Evolutionary conservation across 768 basidiomycete genomes (phyloP).

Genomic region (Tricholoma furcatifolium): DNA sequence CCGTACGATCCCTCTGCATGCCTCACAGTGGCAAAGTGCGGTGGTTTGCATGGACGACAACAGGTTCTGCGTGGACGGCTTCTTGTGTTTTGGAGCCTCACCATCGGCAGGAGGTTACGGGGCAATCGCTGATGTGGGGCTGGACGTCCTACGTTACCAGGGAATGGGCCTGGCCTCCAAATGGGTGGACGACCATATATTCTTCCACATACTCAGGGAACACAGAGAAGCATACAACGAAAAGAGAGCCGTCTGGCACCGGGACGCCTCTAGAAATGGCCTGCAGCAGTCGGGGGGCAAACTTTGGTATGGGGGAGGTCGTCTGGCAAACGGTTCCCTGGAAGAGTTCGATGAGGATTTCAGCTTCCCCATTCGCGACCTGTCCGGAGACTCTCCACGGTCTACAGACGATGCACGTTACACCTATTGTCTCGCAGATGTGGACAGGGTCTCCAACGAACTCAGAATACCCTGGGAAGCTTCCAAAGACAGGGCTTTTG

Average conservation of each 20-base stretch:
- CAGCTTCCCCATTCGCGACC: neutral
- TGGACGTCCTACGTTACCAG: conserved; percentile 17
- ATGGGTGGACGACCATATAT: too few relatives aligned
- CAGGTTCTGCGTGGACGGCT: too few relatives aligned
- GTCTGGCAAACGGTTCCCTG: conserved; percentile 4
- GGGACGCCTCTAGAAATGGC: neutral
- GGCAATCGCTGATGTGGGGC: neutral
- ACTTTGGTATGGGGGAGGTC: conserved; percentile 23
- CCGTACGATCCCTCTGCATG: conserved; percentile 4
- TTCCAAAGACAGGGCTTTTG: conserved; percentile 6
- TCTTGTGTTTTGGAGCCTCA: too few relatives aligned
- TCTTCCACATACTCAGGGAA: conserved; percentile 17
- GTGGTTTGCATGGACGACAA: neutral
- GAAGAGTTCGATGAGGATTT: neutral
- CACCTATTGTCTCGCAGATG: too few relatives aligned
- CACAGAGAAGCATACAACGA: conserved; percentile 23
- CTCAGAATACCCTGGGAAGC: neutral
- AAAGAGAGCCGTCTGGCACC: neutral
- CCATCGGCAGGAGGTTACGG: conserved; percentile 3
- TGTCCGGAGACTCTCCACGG: neutral
- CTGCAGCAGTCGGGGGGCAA: neutral
- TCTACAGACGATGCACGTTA: fast-evolving
- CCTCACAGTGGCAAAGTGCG: conserved; percentile 10
- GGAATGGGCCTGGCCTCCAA: conserved; percentile 25
- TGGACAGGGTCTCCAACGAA: neutral